A percentile compares a stretch with the other conserved stretches of the same genome.
Conservation (phyloP, 75 land plant species). For the Sequoiadendron giganteum region DNA sequence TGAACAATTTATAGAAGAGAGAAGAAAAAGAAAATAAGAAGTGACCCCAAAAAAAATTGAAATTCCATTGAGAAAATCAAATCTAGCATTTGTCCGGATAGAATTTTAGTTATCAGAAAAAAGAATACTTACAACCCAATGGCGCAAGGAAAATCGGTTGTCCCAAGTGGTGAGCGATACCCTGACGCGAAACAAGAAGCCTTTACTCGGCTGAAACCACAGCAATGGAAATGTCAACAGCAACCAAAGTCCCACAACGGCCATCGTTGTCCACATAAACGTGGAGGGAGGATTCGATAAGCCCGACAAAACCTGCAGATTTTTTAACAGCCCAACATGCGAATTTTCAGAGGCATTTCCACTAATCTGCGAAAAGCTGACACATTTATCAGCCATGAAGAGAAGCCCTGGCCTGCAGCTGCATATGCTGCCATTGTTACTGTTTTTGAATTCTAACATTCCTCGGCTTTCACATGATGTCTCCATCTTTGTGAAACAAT, state of each 20-base stretch:
- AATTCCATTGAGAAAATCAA: too few species aligned
- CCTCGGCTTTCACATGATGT: background rate
- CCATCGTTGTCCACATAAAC: background rate
- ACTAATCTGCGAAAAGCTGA: background rate
- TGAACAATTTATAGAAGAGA: too few species aligned
- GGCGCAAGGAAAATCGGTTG: background rate
- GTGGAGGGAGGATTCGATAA: background rate
- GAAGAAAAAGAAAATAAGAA: too few species aligned
- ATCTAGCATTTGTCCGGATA: too few species aligned
- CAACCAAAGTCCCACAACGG: background rate
- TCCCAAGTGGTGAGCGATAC: background rate
- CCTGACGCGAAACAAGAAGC: constrained; percentile 1
- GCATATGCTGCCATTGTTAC: background rate
- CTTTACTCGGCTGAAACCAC: background rate
- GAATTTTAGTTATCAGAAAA: too few species aligned
- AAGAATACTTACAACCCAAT: background rate
- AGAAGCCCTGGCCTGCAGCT: background rate
- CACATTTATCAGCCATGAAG: background rate
- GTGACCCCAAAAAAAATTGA: too few species aligned
- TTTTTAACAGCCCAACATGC: background rate
- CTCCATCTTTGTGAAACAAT: background rate
- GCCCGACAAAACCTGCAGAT: background rate
- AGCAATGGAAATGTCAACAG: background rate
- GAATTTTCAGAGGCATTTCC: background rate
- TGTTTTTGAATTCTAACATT: background rate